phyloP scores from a whole-genome alignment of 1,139 yeast genomes.

The Nakaseomyces nivariensis region DNA sequence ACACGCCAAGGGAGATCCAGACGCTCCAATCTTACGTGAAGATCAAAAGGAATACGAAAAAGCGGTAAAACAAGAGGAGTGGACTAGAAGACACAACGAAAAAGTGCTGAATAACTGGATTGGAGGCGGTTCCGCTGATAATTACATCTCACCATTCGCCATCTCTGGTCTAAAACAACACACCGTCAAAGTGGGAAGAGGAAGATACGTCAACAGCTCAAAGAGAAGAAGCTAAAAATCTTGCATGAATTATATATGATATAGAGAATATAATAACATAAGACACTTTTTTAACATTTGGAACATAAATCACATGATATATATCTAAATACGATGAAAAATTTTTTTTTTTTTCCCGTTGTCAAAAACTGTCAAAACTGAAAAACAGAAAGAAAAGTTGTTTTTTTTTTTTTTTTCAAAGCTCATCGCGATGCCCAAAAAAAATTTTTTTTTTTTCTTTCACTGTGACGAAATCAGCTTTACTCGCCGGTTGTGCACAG shows the following conservation, averaged over 20 bases:
- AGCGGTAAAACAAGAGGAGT: slow-evolving; percentile 77
- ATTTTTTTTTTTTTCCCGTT: not conserved
- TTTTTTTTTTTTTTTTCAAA: not conserved
- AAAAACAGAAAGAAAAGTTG: not conserved
- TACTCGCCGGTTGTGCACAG: no score
- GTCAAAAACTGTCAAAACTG: no score
- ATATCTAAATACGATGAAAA: not conserved
- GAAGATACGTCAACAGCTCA: slow-evolving; percentile 64
- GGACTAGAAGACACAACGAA: slow-evolving; percentile 82
- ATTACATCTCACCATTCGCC: slow-evolving; percentile 83
- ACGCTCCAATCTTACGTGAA: slow-evolving; percentile 56
- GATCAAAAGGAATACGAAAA: slow-evolving; percentile 91
- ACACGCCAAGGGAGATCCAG: slow-evolving; percentile 51
- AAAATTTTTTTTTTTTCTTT: not conserved
- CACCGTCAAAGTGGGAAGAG: slow-evolving; percentile 73
- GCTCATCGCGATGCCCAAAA: not conserved
- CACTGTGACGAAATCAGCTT: not conserved
- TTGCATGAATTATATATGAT: no score
- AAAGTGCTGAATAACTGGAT: slow-evolving; percentile 80
- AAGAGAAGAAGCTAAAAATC: slow-evolving; percentile 31
- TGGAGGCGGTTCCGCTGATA: slow-evolving; percentile 88
- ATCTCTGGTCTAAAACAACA: slow-evolving; percentile 52
- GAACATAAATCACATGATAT: no score
- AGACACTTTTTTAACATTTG: no score
- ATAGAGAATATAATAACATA: no score